Percentiles rank a stretch among this genome's conserved stretches.
Conservation (phyloP, 495 filamentous ascomycete species). For the Tuber indicum region DNA sequence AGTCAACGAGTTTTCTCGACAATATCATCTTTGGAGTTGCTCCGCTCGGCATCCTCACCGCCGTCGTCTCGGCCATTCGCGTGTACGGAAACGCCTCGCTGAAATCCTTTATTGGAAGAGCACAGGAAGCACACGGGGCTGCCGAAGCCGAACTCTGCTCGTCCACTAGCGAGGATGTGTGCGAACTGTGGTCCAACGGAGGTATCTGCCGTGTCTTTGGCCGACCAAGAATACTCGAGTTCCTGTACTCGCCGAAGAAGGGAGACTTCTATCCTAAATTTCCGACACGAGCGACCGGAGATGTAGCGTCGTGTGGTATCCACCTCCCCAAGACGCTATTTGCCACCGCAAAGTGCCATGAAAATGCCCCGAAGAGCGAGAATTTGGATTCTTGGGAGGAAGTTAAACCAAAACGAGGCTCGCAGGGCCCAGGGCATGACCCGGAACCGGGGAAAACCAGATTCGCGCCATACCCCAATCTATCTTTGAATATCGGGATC, state of each 20-base stretch:
- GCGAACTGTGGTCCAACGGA: conserved; percentile 20
- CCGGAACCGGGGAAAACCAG: too few species aligned
- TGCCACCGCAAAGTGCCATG: too few species aligned
- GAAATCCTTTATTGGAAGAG: conserved; percentile 49
- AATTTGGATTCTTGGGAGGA: background rate
- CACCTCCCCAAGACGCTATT: too few species aligned
- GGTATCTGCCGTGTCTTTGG: conserved; percentile 14
- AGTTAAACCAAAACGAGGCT: too few species aligned
- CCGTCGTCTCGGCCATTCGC: conserved; percentile 50
- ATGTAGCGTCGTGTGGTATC: conserved; percentile 7
- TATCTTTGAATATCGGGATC: conserved; percentile 9
- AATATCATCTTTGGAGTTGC: conserved; percentile 52
- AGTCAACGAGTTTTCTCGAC: conserved; percentile 47
- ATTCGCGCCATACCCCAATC: too few species aligned
- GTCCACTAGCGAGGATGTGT: conserved; percentile 42
- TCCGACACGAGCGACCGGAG: conserved; percentile 3
- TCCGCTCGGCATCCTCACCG: conserved; percentile 53
- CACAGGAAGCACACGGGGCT: conserved; percentile 37
- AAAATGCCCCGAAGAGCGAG: background rate
- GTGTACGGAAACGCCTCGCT: conserved; percentile 50
- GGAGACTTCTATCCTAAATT: too few species aligned
- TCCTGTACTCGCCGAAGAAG: conserved; percentile 5
- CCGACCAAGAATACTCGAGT: conserved; percentile 9
- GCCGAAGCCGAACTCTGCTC: conserved; percentile 44
- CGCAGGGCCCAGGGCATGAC: too few species aligned